Conservation (phyloP, 2,329 filamentous ascomycete species). For the Fusarium hostae region DNA sequence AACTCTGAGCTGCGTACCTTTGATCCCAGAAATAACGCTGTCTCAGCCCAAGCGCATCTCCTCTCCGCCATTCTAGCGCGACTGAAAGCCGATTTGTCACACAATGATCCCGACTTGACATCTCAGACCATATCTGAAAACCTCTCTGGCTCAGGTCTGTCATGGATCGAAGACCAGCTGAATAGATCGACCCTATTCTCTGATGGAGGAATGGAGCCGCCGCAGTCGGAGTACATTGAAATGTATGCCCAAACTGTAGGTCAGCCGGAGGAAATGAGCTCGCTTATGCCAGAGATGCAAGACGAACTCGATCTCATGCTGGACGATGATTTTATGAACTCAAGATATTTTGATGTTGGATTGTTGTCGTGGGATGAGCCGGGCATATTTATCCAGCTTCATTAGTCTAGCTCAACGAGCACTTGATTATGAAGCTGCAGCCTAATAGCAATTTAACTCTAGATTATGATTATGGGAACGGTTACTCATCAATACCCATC, state of each 20-base stretch:
- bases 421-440: too few species aligned
- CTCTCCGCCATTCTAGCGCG: neutral
- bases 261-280: accelerated
- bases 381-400: neutral
- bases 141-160: neutral
- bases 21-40: neutral
- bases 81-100: neutral
- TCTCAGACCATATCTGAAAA: accelerated
- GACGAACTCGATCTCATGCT: accelerated
- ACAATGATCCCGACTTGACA: neutral
- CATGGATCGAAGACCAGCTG: neutral
- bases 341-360: neutral
- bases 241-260: neutral
- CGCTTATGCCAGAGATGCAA: neutral
- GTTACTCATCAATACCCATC: too few species aligned
- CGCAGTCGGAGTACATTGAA: neutral
- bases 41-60: neutral
- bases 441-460: neutral
- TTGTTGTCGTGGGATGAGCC: neutral
- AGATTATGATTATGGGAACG: too few species aligned
- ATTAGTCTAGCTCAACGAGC: neutral
- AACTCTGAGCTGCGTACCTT: neutral
- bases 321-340: neutral
- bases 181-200: neutral
- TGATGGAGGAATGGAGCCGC: neutral